Conservation (phyloP, 2,329 filamentous ascomycete genomes). For the Ascochyta koolunga region DNA sequence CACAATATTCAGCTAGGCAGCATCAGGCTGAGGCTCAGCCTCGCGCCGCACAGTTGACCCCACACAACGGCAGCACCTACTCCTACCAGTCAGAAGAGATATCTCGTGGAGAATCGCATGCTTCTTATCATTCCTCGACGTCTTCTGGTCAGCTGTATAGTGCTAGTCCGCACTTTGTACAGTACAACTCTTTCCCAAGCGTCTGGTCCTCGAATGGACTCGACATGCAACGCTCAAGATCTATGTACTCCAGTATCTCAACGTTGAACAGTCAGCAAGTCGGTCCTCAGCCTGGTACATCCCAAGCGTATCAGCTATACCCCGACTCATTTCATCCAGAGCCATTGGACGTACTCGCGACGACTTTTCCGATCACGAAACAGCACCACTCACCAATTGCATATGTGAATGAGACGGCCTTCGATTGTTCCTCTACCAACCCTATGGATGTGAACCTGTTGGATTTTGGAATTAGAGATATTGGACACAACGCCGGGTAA, state of each 20-base stretch:
- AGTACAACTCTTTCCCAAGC: not conserved
- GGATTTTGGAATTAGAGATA: not conserved
- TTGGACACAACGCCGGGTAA: not conserved
- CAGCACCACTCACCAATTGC: not conserved
- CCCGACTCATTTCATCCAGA: not conserved
- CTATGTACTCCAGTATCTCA: not conserved
- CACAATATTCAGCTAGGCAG: conserved; percentile 1
- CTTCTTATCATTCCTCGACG: conserved; percentile 17
- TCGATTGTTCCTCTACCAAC: not conserved
- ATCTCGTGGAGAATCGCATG: conserved; percentile 18
- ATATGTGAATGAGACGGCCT: not conserved
- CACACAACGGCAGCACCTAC: conserved; percentile 1
- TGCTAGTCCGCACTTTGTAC: not conserved
- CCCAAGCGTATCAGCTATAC: not conserved
- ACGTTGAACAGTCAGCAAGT: not conserved
- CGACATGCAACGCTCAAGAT: not conserved
- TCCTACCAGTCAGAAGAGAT: conserved; percentile 15
- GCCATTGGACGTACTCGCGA: not conserved
- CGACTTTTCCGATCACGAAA: not conserved
- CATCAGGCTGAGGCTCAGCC: conserved; percentile 28
- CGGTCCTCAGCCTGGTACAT: not conserved
- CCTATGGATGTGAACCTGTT: not conserved
- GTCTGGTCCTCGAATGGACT: not conserved
- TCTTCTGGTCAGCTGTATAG: conserved; percentile 9
- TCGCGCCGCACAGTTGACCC: conserved; percentile 8